These are phyloP conservation scores for Leucosporidium yakuticum DNA, from an alignment of 768 basidiomycete species.

Conservation along the genomic window DNA sequence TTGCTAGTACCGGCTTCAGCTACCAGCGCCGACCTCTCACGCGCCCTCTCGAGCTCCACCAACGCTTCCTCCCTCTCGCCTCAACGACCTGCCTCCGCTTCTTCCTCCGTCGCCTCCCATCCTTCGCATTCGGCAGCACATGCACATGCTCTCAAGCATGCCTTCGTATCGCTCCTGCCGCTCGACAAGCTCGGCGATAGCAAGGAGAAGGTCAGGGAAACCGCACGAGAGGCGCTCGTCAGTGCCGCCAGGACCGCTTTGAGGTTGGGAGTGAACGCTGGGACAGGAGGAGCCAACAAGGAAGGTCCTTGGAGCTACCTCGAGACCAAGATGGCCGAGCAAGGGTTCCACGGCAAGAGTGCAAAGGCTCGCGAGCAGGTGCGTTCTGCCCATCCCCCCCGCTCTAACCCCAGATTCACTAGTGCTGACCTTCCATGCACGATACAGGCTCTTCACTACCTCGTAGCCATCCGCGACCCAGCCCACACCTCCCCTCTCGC, in stretches of 20 bases:
- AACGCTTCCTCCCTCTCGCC: slow-evolving; percentile 45
- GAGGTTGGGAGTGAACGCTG: slow-evolving; percentile 47
- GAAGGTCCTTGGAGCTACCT: slow-evolving; percentile 49
- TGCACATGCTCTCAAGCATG: slow-evolving; percentile 58
- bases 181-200: slow-evolving; percentile 75
- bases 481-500: slow-evolving; percentile 3
- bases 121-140: slow-evolving; percentile 36
- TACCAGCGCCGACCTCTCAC: slow-evolving; percentile 48
- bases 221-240: slow-evolving; percentile 70
- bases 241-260: slow-evolving; percentile 67
- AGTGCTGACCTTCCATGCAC: slow-evolving; percentile 41
- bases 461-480: slow-evolving; percentile 16
- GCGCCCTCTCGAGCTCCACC: slow-evolving; percentile 44
- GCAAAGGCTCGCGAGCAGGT: slow-evolving; percentile 85
- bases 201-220: slow-evolving; percentile 63
- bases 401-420: background rate
- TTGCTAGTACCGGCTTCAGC: slow-evolving; percentile 57
- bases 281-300: background rate
- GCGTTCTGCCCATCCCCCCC: slow-evolving; percentile 38
- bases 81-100: slow-evolving; percentile 46
- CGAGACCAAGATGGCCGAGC: slow-evolving; percentile 66
- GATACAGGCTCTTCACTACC: slow-evolving; percentile 26
- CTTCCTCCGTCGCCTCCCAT: slow-evolving; percentile 45
- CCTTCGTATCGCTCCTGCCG: slow-evolving; percentile 63
- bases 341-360: slow-evolving; percentile 69